A percentile compares a stretch with the other conserved stretches of the same genome.
Evolutionary conservation across 108 stramenopile genomes (phyloP).

Genomic region (Cyclotella atomus): DNA sequence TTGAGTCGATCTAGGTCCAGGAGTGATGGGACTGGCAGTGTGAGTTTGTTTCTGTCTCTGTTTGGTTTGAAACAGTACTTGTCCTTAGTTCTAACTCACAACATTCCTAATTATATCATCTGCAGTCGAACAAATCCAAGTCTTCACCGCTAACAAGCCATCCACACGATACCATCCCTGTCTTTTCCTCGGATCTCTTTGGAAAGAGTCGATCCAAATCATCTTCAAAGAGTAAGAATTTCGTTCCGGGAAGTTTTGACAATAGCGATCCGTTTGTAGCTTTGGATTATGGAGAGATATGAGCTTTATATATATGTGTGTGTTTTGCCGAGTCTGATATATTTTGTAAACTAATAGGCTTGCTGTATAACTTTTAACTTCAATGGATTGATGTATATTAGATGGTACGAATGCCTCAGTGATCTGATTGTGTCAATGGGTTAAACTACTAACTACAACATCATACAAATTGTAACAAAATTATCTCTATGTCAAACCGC

Average conservation of each 20-base stretch:
- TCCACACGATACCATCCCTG: constrained; percentile 38
- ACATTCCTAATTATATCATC: neutral
- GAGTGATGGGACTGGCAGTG: constrained; percentile 41
- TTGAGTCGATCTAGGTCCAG: constrained; percentile 46
- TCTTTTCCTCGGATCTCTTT: constrained; percentile 27
- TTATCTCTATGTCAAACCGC: constrained; percentile 66
- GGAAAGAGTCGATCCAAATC: neutral
- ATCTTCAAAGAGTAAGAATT: neutral
- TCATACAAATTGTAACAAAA: neutral
- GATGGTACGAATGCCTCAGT: no score
- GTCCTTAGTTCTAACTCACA: neutral
- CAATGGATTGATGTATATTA: no score
- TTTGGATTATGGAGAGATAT: constrained; percentile 40
- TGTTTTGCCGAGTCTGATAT: neutral
- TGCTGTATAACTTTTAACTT: no score
- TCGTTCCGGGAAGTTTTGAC: constrained; percentile 22
- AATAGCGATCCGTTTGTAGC: constrained; percentile 19
- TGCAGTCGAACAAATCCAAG: constrained; percentile 29
- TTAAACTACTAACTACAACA: neutral
- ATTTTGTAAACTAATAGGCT: constrained; percentile 2
- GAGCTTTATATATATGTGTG: neutral
- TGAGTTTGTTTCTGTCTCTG: constrained; percentile 14
- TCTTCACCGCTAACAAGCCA: constrained; percentile 10
- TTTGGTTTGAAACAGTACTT: neutral
- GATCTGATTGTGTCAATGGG: no score